These are phyloP conservation scores for Debaryomycetaceae sp. DNA, from an alignment of 1,139 yeast genomes.

Conservation along the genomic window DNA sequence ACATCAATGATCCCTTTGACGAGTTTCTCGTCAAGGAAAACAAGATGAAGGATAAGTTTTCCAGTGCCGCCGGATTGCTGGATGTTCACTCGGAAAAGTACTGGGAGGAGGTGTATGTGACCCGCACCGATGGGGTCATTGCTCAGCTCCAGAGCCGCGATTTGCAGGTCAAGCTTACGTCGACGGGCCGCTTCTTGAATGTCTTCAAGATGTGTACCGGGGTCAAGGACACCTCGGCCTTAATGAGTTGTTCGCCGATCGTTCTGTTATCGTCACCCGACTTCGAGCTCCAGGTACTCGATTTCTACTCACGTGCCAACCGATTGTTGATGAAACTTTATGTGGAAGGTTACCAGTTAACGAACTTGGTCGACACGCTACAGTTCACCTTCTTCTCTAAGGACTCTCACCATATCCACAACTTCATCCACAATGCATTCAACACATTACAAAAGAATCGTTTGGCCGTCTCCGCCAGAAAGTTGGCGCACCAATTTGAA, in stretches of 20 bases:
- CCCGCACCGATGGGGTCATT: constrained; percentile 73
- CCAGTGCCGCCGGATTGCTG: constrained; percentile 39
- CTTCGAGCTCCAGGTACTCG: constrained; percentile 53
- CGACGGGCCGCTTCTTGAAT: constrained; percentile 83
- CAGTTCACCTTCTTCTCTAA: constrained; percentile 50
- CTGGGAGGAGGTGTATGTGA: constrained; percentile 82
- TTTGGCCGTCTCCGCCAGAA: constrained; percentile 27
- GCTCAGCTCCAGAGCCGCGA: constrained; percentile 56
- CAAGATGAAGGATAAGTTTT: constrained; percentile 26
- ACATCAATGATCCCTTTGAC: constrained; percentile 70
- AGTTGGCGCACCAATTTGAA: constrained; percentile 22
- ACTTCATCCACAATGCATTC: constrained; percentile 35
- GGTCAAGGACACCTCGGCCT: constrained; percentile 21
- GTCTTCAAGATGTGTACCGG: constrained; percentile 62
- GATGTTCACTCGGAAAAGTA: constrained; percentile 47
- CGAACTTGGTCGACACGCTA: constrained; percentile 42
- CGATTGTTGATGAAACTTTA: constrained; percentile 53
- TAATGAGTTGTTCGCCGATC: too few relatives aligned
- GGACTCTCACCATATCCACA: constrained; percentile 45
- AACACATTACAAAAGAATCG: constrained; percentile 32
- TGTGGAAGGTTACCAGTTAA: constrained; percentile 57
- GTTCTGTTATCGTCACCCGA: constrained; percentile 53
- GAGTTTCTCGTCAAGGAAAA: constrained; percentile 71
- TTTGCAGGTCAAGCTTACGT: constrained; percentile 59
- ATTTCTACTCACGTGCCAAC: constrained; percentile 70